phyloP scores from a whole-genome alignment of 1,139 yeast genomes.

The Suhomyces maxii region DNA sequence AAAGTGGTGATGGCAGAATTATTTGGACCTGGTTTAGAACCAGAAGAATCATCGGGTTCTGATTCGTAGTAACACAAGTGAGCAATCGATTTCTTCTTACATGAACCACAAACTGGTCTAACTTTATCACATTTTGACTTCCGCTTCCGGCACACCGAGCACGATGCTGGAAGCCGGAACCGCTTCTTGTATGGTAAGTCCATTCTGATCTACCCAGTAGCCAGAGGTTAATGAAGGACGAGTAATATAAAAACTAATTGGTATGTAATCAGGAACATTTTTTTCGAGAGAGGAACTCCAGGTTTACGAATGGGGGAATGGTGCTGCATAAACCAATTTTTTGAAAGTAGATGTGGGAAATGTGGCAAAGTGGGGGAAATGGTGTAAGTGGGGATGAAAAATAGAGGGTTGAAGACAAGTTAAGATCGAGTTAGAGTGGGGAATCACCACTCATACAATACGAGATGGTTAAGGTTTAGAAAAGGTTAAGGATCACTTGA shows the following conservation, averaged over 20 bases:
- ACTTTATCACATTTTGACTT: slow-evolving; percentile 59
- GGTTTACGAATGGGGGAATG: background rate
- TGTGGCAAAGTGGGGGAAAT: too few species aligned
- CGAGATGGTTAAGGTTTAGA: too few species aligned
- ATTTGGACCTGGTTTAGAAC: background rate
- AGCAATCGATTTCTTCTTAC: slow-evolving; percentile 71
- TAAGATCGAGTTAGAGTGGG: too few species aligned
- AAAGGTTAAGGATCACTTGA: too few species aligned
- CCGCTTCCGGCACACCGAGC: slow-evolving; percentile 49
- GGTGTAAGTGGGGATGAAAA: too few species aligned
- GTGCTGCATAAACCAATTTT: background rate
- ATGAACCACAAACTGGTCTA: slow-evolving; percentile 71
- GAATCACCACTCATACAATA: too few species aligned
- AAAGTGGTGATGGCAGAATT: background rate
- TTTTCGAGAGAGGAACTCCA: background rate
- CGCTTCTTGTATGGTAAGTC: slow-evolving; percentile 36
- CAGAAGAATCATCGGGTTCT: slow-evolving; percentile 9
- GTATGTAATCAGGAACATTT: background rate
- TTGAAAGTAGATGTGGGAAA: background rate
- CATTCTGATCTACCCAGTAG: slow-evolving; percentile 5
- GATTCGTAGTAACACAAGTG: slow-evolving; percentile 68
- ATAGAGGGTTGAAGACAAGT: too few species aligned
- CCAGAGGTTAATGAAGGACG: background rate
- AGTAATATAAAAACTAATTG: background rate
- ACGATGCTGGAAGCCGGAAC: slow-evolving; percentile 45